Conservation (phyloP, 2,329 filamentous ascomycete species). For the Colletotrichum viniferum region DNA sequence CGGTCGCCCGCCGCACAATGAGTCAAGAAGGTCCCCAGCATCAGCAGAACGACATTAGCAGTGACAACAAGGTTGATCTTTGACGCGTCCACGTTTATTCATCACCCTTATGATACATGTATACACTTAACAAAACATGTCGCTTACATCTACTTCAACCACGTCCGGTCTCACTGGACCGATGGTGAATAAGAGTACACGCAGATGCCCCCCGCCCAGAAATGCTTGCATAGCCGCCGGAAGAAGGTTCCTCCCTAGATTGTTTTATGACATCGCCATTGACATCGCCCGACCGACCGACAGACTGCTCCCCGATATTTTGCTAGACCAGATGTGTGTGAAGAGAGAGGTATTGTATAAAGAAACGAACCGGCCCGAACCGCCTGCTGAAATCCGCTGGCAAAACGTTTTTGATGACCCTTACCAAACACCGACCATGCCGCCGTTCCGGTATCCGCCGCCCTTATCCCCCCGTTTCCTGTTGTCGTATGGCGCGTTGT, state of each 20-base stretch:
- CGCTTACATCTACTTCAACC: not conserved
- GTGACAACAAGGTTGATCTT: not conserved
- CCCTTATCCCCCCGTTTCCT: slow-evolving; percentile 1
- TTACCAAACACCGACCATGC: slow-evolving; percentile 21
- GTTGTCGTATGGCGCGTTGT: not conserved
- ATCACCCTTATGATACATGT: not conserved
- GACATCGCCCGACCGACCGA: not conserved
- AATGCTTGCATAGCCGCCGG: not conserved
- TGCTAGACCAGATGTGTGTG: not conserved
- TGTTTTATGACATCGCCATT: not conserved
- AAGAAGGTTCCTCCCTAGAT: not conserved
- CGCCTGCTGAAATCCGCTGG: not conserved
- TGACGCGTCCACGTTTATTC: not conserved
- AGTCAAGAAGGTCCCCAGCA: not conserved
- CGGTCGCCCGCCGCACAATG: no score
- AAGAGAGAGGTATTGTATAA: not conserved
- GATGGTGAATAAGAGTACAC: not conserved
- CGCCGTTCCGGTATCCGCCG: slow-evolving; percentile 10
- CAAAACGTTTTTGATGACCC: not conserved
- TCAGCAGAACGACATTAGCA: not conserved
- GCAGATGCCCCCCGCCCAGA: not conserved
- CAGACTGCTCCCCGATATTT: not conserved
- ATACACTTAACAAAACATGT: not conserved
- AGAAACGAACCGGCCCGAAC: not conserved
- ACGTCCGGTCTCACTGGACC: not conserved